Evolutionary conservation across 139 green algal genomes (phyloP), one percentile per base, ranked within the genome.

Genomic region (Picochlorum costavermella): DNA sequence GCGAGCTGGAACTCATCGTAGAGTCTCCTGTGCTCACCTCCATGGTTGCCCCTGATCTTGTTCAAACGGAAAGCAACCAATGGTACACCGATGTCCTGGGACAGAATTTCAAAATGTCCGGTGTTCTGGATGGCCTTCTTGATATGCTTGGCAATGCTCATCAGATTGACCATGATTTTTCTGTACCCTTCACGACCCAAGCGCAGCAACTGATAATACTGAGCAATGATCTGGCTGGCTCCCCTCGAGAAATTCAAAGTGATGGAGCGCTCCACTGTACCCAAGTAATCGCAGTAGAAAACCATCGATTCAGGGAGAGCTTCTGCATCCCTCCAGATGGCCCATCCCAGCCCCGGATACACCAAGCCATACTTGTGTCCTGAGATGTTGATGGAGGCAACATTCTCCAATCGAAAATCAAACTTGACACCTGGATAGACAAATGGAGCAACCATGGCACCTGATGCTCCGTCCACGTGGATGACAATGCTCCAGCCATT

Each of bases 241-340:
- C 61, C 61, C 61, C 80, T 81, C 61, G 67, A 82, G 67, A 91
- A 91, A 75, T 91, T 91, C 44, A 91, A 69, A 17, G 84, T 90
- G 60, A 90, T 73, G 56, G 61, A 80, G 11, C 67, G 63, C 65
- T 91, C 82, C 40, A 84, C 69, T 1, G 56, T 80, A 46, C 83
- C 77, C 25, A 66, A 50, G 49, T 61, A 63, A 31, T 72, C 30
- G 56, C 65, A 68, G 46, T 74, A 72, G 29, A 74, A 67, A 46
- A 66, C 26, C 63, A 69, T 66, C 14, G 26, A 50, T 43, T 66
- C 60, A 28, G 63, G 57, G 43, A 76, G 46, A 46, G 63, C 31
- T 6, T 71, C 49, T 36, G 69, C 65, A 65, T 65, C 69, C 20
- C 76, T 64, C 70, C 69, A 89, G 17, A 91, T 70, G 8, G 74